These are phyloP conservation scores for Mortierella sp. DNA, from an alignment of 371 early-diverging fungal species.

Conservation along the genomic window DNA sequence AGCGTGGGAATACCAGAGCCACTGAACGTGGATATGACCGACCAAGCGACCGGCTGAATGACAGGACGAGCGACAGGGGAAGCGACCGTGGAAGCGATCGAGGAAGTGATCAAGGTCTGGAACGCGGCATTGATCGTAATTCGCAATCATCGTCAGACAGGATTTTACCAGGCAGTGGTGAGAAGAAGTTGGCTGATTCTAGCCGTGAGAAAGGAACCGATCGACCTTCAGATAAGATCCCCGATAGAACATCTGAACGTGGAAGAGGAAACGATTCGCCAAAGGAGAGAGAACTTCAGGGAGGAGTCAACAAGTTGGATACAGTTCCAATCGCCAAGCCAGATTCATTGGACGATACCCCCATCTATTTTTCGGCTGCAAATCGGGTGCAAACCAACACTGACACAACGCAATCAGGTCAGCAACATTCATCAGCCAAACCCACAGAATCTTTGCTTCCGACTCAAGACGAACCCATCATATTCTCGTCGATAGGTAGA, in stretches of 20 bases:
- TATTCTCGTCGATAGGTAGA: constrained; percentile 34
- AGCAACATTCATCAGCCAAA: constrained; percentile 4
- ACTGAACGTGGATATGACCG: constrained; percentile 14
- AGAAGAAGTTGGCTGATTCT: not conserved
- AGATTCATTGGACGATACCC: constrained; percentile 8
- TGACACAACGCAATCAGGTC: not conserved
- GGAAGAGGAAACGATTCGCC: not conserved
- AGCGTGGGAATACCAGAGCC: constrained; percentile 6
- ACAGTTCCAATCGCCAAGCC: not conserved
- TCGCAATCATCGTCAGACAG: constrained; percentile 3
- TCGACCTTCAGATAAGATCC: not conserved
- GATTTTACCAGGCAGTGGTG: not conserved
- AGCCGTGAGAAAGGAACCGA: constrained; percentile 11
- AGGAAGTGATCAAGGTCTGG: constrained; percentile 7
- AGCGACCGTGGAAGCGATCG: constrained; percentile 12
- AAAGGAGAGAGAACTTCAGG: not conserved
- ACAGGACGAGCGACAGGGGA: constrained; percentile 13
- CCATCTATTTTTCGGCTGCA: constrained; percentile 34
- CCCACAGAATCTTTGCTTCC: not conserved
- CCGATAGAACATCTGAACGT: not conserved
- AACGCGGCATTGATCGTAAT: constrained; percentile 8
- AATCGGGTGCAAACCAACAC: constrained; percentile 22
- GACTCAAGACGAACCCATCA: constrained; percentile 26
- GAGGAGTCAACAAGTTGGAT: constrained; percentile 2
- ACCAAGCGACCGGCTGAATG: constrained; percentile 1